Evolutionary conservation across 1,284 basidiomycete species (phyloP).

Genomic region (Trametes versicolor): DNA sequence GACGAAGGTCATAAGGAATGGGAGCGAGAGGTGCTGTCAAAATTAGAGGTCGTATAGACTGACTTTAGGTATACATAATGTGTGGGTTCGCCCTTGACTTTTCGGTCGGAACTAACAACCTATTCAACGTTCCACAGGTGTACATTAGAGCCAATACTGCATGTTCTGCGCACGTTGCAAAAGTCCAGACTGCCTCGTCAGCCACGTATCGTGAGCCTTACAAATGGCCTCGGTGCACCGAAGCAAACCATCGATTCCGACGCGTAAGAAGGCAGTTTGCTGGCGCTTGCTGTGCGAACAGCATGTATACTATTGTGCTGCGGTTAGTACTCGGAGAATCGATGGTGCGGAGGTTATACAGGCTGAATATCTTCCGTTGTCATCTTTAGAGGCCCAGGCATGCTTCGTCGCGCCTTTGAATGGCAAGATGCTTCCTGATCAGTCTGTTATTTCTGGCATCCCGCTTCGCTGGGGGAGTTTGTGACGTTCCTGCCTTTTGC

Average conservation of each 20-base stretch:
- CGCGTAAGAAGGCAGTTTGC: background rate
- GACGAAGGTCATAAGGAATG: slow-evolving; percentile 75
- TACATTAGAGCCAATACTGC: background rate
- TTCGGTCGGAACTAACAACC: background rate
- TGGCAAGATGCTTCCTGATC: slow-evolving; percentile 11
- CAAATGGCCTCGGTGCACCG: background rate
- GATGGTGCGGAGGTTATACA: background rate
- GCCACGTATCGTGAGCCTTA: background rate
- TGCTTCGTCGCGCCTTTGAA: slow-evolving; percentile 3
- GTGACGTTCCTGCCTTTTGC: slow-evolving; percentile 6
- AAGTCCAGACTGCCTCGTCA: background rate
- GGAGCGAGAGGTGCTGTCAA: slow-evolving; percentile 76
- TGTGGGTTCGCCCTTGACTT: slow-evolving; percentile 10
- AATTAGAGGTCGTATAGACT: slow-evolving; percentile 60
- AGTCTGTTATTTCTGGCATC: background rate
- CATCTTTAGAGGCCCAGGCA: background rate
- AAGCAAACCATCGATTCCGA: background rate
- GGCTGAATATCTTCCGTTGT: slow-evolving; percentile 1
- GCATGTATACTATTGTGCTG: background rate
- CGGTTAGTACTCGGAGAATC: slow-evolving; percentile 27
- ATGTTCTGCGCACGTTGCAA: background rate
- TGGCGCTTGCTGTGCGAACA: background rate
- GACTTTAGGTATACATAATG: background rate
- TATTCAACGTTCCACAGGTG: background rate
- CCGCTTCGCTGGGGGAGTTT: slow-evolving; percentile 6